phyloP scores from a whole-genome alignment of 1,139 yeast species.

The Zygoascus sp. region DNA sequence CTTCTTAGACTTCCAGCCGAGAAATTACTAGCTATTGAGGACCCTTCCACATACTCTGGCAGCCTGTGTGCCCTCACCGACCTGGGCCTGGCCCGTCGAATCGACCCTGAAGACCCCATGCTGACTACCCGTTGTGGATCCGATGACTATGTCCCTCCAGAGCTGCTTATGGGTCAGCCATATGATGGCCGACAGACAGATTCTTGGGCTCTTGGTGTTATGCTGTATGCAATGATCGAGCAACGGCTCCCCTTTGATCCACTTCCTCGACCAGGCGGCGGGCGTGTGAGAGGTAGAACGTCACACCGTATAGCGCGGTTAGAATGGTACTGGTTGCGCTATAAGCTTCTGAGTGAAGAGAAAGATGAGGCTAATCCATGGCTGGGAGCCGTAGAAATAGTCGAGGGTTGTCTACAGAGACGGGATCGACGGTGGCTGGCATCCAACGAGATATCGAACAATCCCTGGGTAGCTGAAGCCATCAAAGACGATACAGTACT shows the following conservation, averaged over 20 bases:
- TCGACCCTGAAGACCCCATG: conserved; percentile 55
- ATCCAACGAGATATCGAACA: conserved; percentile 34
- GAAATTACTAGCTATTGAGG: conserved; percentile 30
- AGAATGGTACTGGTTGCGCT: conserved; percentile 79
- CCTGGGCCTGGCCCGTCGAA: conserved; percentile 75
- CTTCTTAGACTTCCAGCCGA: conserved; percentile 44
- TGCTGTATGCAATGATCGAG: conserved; percentile 78
- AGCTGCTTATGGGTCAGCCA: conserved; percentile 78
- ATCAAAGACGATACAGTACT: not conserved
- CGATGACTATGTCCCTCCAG: conserved; percentile 94
- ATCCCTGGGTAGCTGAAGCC: conserved; percentile 33
- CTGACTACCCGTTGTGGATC: conserved; percentile 90
- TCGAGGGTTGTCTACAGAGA: conserved; percentile 49
- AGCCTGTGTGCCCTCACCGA: conserved; percentile 70
- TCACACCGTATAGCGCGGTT: conserved; percentile 89
- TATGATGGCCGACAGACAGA: conserved; percentile 90
- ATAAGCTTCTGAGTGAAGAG: conserved; percentile 21
- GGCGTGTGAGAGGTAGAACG: conserved; percentile 55
- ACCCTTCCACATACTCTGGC: conserved; percentile 20
- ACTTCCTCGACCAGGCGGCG: conserved; percentile 31
- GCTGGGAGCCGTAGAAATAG: conserved; percentile 49
- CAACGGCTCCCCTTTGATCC: conserved; percentile 84
- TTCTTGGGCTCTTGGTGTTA: conserved; percentile 90
- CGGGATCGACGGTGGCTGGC: conserved; percentile 48
- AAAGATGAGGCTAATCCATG: conserved; percentile 25